Base-by-base conservation (phyloP, 306 rosid species). In the Datisca glomerata region DNA sequence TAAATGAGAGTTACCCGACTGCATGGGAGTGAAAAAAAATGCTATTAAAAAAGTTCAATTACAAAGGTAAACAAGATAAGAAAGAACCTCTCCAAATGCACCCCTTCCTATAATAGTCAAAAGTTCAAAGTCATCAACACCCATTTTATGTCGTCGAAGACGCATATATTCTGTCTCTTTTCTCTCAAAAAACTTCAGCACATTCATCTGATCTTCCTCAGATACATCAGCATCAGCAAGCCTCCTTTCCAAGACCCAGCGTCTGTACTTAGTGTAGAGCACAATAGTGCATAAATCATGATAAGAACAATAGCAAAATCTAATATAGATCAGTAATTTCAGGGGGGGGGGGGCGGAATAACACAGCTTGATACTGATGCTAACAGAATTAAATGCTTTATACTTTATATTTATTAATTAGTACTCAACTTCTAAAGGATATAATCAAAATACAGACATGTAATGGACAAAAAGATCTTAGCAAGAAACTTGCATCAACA, bases 31-130 rank as follows among this genome's bases (percentile, higher is more conserved):
- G 12, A 12, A 19, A 47, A 13, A 29, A n/a, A n/a, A n/a, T n/a
- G n/a, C n/a, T n/a, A n/a, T n/a, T n/a, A n/a, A n/a, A n/a, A n/a
- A n/a, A n/a, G n/a, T n/a, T n/a, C n/a, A n/a, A n/a, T n/a, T n/a
- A 17, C 34, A 17, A 50, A 23, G 44, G 10, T 10, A n/a, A n/a
- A n/a, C n/a, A n/a, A n/a, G n/a, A n/a, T n/a, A n/a, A n/a, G n/a
- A n/a, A n/a, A n/a, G n/a, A 18, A 84, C 95, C 95, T 84, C 95
- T 57, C 95, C 95, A 54, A 84, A 84, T 43, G 92, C 95, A 45
- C 95, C 95, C 74, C 78, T 76, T 53, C 95, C 95, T 20, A 84
- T 84, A 59, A 84, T 76, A 24, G 92, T 84, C 65, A 84, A 53
- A 18, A 72, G 86, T 51, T 79, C 84, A 43, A 84, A 84, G 70